Base-by-base conservation (phyloP, 257 asterid genomes). In the Solanum megistacrolobum region DNA sequence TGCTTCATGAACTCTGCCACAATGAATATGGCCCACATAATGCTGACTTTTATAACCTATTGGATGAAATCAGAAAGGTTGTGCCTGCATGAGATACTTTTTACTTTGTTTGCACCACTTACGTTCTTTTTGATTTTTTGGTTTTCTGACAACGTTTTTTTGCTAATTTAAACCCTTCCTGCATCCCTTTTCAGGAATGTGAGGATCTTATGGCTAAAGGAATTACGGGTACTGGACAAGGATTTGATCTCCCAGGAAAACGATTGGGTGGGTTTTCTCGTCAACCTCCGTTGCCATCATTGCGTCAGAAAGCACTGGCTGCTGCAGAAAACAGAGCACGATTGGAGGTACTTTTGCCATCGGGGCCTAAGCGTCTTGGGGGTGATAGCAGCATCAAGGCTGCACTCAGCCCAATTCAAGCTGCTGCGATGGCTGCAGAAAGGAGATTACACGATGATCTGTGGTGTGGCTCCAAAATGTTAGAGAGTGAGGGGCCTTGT, bases 1-100 rank as follows among this genome's bases (percentile, higher is more conserved):
- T 96, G 98, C 99, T 96, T 90, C 98, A 95, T 38, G 99, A 96
- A 92, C 98, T 95, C 72, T 96, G 99, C 92, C 99, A 96, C 94
- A 96, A 91, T 27, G 95, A 93, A 78, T 75, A 88, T 88, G 99
- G 98, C 62, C 97, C 98, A 52, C 98, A 95, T 87, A 95, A 96
- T 92, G 86, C 98, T 41, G 94, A 91, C 89, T 96, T 96, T 90
- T 96, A 96, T 96, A 95, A 92, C 89, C 98, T 96, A 65, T 92
- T 91, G 94, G 98, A 93, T 86, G 96, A 94, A 92, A 90, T 96
- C 83, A 90, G 95, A 90, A 96, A 94, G 98, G 98, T 96, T 86
- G 41, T 68, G 86, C 32, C 65, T 25, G 68, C 39, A 3, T 79
- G 39, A 43, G 8, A 25, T 79, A 9, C 27, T 43, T 46, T 14